These are phyloP conservation scores for Orbilia blumenaviensis DNA, from an alignment of 2,329 filamentous ascomycete species.

Conservation along the genomic window DNA sequence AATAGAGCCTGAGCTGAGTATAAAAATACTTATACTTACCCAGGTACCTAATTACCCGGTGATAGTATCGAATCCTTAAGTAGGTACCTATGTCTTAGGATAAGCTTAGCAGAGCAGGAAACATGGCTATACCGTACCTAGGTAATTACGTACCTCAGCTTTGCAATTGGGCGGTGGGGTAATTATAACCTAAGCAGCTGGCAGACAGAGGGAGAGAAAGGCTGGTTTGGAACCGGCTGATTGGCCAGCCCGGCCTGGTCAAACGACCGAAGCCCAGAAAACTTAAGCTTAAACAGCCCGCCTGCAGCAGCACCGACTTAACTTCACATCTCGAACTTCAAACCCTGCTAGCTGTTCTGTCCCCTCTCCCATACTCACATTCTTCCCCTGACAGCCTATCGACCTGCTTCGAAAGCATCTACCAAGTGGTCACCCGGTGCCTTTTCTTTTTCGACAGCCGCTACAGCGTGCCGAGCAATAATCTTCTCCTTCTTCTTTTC, in stretches of 20 bases:
- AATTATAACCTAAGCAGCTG: background rate
- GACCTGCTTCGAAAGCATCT: background rate
- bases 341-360: background rate
- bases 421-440: constrained; percentile 54
- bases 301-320: constrained; percentile 21
- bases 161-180: too few species aligned
- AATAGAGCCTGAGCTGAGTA: too few species aligned
- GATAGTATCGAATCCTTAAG: too few species aligned
- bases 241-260: constrained; percentile 37
- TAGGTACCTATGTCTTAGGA: too few species aligned
- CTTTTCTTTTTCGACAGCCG: constrained; percentile 61
- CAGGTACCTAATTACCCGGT: too few species aligned
- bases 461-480: background rate
- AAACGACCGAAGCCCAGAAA: constrained; percentile 47
- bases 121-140: too few species aligned
- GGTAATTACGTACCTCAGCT: too few species aligned
- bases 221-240: constrained; percentile 42
- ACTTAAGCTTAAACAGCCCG: constrained; percentile 49
- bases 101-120: too few species aligned
- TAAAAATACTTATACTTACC: too few species aligned
- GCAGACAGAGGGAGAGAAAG: too few species aligned
- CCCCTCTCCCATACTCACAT: too few species aligned
- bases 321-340: constrained; percentile 16
- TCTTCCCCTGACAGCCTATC: background rate
- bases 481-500: constrained; percentile 36